These are phyloP conservation scores for Phoma sp. DNA, from an alignment of 2,329 filamentous ascomycete species.

Conservation along the genomic window DNA sequence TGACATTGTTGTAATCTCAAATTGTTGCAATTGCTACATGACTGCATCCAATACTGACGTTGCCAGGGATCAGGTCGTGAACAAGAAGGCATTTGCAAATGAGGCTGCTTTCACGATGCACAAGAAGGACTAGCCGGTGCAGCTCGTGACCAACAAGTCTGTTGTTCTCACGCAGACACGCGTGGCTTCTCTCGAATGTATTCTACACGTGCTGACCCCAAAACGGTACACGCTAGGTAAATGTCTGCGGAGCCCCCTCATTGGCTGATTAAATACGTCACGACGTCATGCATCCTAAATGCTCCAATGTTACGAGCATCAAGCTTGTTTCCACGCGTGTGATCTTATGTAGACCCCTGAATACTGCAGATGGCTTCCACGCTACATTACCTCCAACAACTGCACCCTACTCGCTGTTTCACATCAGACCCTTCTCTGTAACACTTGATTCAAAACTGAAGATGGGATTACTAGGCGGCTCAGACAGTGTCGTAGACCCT, in stretches of 20 bases:
- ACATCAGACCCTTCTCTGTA: background rate
- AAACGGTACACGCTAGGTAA: background rate
- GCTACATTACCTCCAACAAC: background rate
- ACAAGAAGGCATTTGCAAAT: conserved; percentile 29
- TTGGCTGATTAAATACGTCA: conserved; percentile 3
- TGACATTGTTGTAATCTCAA: background rate
- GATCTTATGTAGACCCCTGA: background rate
- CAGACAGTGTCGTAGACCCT: conserved; percentile 35
- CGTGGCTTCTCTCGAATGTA: no score
- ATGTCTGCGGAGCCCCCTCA: background rate
- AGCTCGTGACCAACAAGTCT: background rate
- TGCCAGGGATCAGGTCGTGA: conserved; percentile 25
- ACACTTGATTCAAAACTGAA: background rate
- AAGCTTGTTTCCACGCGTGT: background rate
- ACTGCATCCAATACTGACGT: conserved; percentile 4
- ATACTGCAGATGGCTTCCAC: no score
- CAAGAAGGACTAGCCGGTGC: background rate
- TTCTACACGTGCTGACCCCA: background rate
- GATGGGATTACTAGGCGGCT: conserved; percentile 15
- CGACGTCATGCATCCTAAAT: conserved; percentile 15
- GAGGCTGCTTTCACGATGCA: background rate
- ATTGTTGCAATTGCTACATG: background rate
- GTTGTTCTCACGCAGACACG: no score
- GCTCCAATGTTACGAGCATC: background rate
- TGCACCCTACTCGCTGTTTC: background rate